Conservation (phyloP, 1,284 basidiomycete species). For the Ganoderma lingzhi region DNA sequence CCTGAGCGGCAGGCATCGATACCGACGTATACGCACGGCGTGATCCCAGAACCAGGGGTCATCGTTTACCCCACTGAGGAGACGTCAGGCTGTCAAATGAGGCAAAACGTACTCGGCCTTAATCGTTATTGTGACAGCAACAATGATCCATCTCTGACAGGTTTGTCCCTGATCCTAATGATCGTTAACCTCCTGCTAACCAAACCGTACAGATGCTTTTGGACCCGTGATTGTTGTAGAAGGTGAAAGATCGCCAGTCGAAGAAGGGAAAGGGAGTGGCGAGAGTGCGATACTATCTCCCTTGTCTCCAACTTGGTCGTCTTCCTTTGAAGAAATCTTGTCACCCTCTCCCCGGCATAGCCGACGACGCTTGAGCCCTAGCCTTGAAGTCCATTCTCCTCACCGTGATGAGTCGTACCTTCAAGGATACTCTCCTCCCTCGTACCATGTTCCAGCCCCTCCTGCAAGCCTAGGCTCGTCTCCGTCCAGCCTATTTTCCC, state of each 20-base stretch:
- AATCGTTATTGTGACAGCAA: not conserved
- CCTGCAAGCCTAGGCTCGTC: not conserved
- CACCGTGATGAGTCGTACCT: not conserved
- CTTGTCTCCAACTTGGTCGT: not conserved
- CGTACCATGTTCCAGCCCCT: not conserved
- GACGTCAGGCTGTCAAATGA: not conserved
- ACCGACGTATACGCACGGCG: conserved; percentile 14
- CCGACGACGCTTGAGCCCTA: conserved; percentile 4
- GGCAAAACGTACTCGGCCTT: not conserved
- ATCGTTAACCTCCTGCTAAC: not conserved
- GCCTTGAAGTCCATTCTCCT: not conserved
- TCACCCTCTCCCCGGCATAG: not conserved
- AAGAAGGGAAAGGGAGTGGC: not conserved
- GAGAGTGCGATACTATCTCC: not conserved
- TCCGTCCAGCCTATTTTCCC: not conserved
- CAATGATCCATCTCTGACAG: not conserved
- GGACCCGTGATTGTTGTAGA: not conserved
- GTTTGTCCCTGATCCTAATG: not conserved
- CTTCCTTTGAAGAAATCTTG: not conserved
- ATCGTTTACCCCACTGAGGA: conserved; percentile 8
- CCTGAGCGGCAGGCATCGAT: conserved; percentile 10
- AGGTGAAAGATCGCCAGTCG: not conserved
- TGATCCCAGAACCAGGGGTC: conserved; percentile 11
- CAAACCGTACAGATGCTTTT: not conserved
- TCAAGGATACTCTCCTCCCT: conserved; percentile 1